These are phyloP conservation scores for Talaromyces proteolyticus DNA, from an alignment of 495 filamentous ascomycete species.

Conservation along the genomic window DNA sequence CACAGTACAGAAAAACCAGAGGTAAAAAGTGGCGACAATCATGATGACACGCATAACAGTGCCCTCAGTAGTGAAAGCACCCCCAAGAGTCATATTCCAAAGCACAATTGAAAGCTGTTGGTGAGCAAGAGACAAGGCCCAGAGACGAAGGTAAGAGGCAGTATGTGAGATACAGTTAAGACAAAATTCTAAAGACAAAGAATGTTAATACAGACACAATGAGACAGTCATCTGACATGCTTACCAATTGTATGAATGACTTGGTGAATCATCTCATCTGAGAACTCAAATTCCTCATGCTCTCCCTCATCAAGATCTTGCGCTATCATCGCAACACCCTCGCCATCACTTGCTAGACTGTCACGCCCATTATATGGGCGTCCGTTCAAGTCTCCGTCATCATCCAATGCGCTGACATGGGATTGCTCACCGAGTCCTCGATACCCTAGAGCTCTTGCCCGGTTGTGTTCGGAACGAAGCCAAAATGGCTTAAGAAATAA, in stretches of 20 bases:
- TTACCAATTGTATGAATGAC: constrained; percentile 96
- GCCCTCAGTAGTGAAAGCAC: constrained; percentile 55
- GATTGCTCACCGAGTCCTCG: constrained; percentile 84
- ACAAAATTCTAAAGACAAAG: constrained; percentile 70
- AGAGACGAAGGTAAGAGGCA: constrained; percentile 96
- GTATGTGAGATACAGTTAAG: constrained; percentile 99
- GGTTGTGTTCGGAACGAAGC: constrained; percentile 87
- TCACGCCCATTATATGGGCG: constrained; percentile 43
- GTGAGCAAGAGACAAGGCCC: constrained; percentile 95
- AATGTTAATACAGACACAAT: constrained; percentile 5
- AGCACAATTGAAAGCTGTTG: constrained; percentile 95
- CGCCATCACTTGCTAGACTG: constrained; percentile 74
- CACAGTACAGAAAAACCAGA: constrained; percentile 84
- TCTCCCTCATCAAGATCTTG: constrained; percentile 73
- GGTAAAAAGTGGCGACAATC: constrained; percentile 70
- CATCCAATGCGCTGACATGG: constrained; percentile 79
- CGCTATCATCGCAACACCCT: constrained; percentile 86
- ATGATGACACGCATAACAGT: constrained; percentile 69
- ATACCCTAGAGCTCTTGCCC: constrained; percentile 80
- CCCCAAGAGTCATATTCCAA: constrained; percentile 89
- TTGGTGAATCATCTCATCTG: constrained; percentile 96
- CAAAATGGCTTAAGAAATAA: constrained; percentile 95
- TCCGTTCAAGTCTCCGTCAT: constrained; percentile 60
- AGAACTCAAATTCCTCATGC: constrained; percentile 95
- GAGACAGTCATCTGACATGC: constrained; percentile 16